Evolutionary conservation across 352 stramenopile genomes (phyloP), one percentile per base, ranked within the genome.

Genomic region (Phytophthora brassicae): DNA sequence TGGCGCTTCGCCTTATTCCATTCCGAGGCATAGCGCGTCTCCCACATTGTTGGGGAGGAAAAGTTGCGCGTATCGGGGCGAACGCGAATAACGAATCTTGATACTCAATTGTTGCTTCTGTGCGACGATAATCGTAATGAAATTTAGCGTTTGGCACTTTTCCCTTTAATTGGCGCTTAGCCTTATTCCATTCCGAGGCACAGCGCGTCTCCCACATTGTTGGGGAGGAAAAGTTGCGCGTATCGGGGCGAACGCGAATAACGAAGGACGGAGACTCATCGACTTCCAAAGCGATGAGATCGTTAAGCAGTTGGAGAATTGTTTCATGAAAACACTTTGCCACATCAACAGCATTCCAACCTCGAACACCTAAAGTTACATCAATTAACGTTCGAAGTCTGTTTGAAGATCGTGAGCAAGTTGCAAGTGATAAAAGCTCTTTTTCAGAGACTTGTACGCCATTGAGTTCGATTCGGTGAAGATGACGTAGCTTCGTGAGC

Each of bases 21-120:
- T 19, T 70, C 33, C 20, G 48, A 55, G 7, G 51, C 41, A 54
- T 57, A 76, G 6, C 38, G 36, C 2, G 22, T 23, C 24, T 64
- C 44, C 59, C 59, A 74, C 28, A 53, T 53, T 12, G 59, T 39
- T 35, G 60, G 51, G 3, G 67, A 43, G 33, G 66, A 59, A 16
- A 68, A 56, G 8, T 67, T 70, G 6, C 50, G 31, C 0, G 41
- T 74, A 44, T 76, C 68, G 2, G 61, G 56, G 2, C 61, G 59
- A 24, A 73, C 22, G 48, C 47, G 48, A 50, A 76, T 50, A 4
- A 47, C 42, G 51, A 73, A 76, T n/a, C n/a, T n/a, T n/a, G n/a
- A n/a, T n/a, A n/a, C n/a, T n/a, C n/a, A 16, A 66, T 52, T 22
- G 44, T 48, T 8, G 45, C 44, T 41, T 67, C 44, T 2, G 36